These are phyloP conservation scores for Diplogelasinospora grovesii DNA, from an alignment of 495 filamentous ascomycete genomes.

Conservation along the genomic window DNA sequence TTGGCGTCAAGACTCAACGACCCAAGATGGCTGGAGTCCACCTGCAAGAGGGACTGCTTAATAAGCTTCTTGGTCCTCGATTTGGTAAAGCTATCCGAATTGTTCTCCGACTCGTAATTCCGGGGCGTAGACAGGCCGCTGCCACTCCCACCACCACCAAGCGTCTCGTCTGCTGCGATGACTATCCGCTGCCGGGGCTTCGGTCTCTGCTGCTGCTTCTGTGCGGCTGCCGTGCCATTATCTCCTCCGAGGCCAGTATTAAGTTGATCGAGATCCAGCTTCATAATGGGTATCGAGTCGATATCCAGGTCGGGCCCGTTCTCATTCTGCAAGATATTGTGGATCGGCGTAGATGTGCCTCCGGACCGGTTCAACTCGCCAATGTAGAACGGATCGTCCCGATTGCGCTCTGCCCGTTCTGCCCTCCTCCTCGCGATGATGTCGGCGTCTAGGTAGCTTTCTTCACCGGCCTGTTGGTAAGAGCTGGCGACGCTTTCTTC, in stretches of 20 bases:
- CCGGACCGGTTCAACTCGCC: conserved; percentile 43
- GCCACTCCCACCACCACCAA: too few relatives aligned
- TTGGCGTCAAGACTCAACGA: conserved; percentile 52
- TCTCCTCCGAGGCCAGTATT: conserved; percentile 17
- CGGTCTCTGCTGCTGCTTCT: conserved; percentile 14
- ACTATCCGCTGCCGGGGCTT: conserved; percentile 45
- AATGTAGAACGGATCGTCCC: conserved; percentile 96
- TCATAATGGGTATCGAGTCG: conserved; percentile 91
- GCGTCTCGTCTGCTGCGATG: conserved; percentile 56
- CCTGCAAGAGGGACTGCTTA: conserved; percentile 57
- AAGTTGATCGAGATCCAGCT: conserved; percentile 63
- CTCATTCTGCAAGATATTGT: conserved; percentile 59
- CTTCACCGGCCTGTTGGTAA: conserved; percentile 56
- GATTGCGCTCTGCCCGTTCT: conserved; percentile 70
- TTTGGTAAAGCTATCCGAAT: conserved; percentile 28
- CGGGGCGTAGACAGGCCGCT: conserved; percentile 37
- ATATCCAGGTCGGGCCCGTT: conserved; percentile 76
- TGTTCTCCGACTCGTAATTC: conserved; percentile 41
- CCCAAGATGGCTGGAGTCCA: conserved; percentile 76
- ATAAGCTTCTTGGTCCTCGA: conserved; percentile 36
- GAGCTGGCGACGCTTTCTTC: conserved; percentile 41
- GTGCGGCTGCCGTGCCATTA: neutral
- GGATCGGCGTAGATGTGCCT: conserved; percentile 57
- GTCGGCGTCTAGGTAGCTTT: conserved; percentile 56
- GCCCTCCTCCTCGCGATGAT: conserved; percentile 55